These are phyloP conservation scores for Petunia axillaris DNA, from an alignment of 257 asterid species.

Conservation along the genomic window DNA sequence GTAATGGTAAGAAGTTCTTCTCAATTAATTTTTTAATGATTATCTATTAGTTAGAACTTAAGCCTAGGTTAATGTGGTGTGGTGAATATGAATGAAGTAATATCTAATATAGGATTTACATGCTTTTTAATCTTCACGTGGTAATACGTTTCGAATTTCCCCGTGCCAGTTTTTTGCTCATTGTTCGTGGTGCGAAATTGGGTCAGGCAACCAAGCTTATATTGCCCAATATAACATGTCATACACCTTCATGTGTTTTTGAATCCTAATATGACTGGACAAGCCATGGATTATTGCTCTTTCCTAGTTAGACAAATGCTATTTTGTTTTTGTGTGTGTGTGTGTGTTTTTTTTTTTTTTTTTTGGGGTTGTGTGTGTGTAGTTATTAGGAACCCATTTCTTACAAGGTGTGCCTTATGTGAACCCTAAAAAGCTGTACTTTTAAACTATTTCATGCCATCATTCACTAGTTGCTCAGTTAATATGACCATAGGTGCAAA, in stretches of 20 bases:
- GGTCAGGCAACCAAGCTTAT: neutral
- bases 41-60: neutral
- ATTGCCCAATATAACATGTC: neutral
- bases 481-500: conserved; percentile 2
- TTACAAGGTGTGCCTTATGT: neutral
- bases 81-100: neutral
- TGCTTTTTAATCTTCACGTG: neutral
- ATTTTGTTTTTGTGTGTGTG: no score
- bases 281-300: neutral
- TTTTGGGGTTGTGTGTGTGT: no score
- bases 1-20: neutral
- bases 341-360: no score
- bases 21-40: neutral
- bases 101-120: conserved; percentile 1
- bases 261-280: neutral
- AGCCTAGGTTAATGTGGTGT: neutral
- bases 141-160: neutral
- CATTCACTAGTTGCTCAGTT: neutral
- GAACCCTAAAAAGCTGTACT: neutral
- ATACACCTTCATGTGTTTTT: neutral
- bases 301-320: neutral
- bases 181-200: neutral
- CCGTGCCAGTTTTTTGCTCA: neutral
- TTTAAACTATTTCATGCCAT: neutral
- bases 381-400: neutral